Evolutionary conservation across 2,329 filamentous ascomycete genomes (phyloP), one percentile per base, ranked within the genome.

Genomic region (Zasmidium angulare): DNA sequence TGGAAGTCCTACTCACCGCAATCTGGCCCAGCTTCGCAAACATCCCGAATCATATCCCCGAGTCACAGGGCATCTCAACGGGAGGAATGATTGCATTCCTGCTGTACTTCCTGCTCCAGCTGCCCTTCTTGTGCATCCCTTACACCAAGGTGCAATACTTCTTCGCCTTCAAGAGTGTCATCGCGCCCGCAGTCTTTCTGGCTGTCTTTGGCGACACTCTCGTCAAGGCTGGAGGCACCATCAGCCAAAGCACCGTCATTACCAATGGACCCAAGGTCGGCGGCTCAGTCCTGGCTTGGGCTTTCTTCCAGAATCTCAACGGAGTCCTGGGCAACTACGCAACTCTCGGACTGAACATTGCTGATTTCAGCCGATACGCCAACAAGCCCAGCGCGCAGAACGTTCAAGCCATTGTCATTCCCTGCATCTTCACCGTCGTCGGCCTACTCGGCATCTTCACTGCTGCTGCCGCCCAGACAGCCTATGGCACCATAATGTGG

Each of bases 1-100:
- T 43, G 36, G 36, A 14, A 17, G 36, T 43, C 3, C 51, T 69
- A 20, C 60, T 69, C 23, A 68, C 63, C 20, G 81, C 82, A 0
- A 84, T 84, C 62, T 86, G 83, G 81, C 84, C 84, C 0, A 82
- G 79, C 19, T 86, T 84, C 63, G 71, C 75, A 0, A 76, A 74
- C 0, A 75, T 86, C 12, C 74, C 77, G 0, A 86, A 87, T 64
- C 71, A 74, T 20, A 78, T 87, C n/a, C 77, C 82, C 0, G 73
- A 71, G 1, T 71, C 65, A 12, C 76, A 81, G 47, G 84, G 83
- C 17, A 84, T 85, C 36, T 80, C 79, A 1, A 84, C 80, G 1
- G 76, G 81, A 55, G 81, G 81, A 4, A 79, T 87, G 79, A 69
- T 83, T 46, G 77, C 76, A 31, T 84, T 84, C 66, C 79, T 86